Percentiles rank a stretch among this genome's conserved stretches.
phyloP scores from a whole-genome alignment of 257 asterid genomes.

The Ligustrum vulgare region DNA sequence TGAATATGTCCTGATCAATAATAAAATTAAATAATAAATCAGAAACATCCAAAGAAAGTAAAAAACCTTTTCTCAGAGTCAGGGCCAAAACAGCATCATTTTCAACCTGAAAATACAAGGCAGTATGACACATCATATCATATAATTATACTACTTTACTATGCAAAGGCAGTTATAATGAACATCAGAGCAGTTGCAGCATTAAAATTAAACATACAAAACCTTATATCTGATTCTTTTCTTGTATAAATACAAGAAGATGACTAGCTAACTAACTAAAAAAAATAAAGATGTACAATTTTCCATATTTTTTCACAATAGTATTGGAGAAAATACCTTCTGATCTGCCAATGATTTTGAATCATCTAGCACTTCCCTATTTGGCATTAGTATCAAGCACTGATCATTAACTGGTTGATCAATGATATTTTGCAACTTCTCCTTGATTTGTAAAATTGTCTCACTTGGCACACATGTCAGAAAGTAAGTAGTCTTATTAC shows the following conservation, averaged over 20 bases:
- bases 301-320: background rate
- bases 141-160: background rate
- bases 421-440: constrained; percentile 75
- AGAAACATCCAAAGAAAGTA: background rate
- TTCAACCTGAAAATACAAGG: constrained; percentile 63
- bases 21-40: constrained; percentile 4
- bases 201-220: constrained; percentile 3
- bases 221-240: background rate
- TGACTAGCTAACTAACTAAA: background rate
- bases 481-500: constrained; percentile 80
- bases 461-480: constrained; percentile 87
- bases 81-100: constrained; percentile 84
- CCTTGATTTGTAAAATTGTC: constrained; percentile 70
- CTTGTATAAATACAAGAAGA: background rate
- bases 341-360: constrained; percentile 85
- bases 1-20: background rate
- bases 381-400: constrained; percentile 58
- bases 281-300: background rate
- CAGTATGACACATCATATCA: constrained; percentile 3
- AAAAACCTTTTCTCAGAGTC: constrained; percentile 84
- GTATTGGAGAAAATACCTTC: constrained; percentile 45
- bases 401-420: constrained; percentile 78
- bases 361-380: constrained; percentile 68
- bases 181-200: background rate
- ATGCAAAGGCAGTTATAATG: constrained; percentile 4